These are phyloP conservation scores for Cystobasidium pallidum DNA, from an alignment of 1,284 basidiomycete genomes.

Conservation along the genomic window DNA sequence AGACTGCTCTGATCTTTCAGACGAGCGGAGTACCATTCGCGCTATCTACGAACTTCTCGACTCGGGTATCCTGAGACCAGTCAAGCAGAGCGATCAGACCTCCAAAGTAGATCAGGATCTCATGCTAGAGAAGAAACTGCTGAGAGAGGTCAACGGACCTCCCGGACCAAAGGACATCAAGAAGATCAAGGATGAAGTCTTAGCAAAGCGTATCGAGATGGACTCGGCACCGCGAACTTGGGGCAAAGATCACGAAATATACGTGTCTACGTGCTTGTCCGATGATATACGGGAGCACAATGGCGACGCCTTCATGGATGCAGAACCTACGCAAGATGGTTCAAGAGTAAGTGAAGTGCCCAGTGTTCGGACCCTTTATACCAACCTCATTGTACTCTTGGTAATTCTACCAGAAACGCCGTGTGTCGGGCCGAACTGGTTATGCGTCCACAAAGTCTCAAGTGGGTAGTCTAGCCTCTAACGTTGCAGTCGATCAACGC, in stretches of 20 bases:
- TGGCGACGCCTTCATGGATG: slow-evolving; percentile 12
- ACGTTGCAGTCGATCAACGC: not conserved
- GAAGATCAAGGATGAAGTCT: slow-evolving; percentile 15
- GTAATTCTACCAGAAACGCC: slow-evolving; percentile 17
- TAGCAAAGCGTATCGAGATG: not conserved
- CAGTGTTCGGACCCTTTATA: not conserved
- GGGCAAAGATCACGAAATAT: slow-evolving; percentile 25
- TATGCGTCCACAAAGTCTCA: slow-evolving; percentile 6
- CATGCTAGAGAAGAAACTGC: slow-evolving; percentile 5
- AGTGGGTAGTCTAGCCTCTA: not conserved
- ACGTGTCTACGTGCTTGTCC: slow-evolving; percentile 19
- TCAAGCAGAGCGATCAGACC: slow-evolving; percentile 19
- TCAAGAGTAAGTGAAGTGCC: not conserved
- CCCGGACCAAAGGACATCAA: slow-evolving; percentile 36
- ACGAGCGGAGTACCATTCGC: slow-evolving; percentile 18
- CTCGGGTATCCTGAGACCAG: slow-evolving; percentile 34
- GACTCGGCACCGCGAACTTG: slow-evolving; percentile 4
- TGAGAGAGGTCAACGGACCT: slow-evolving; percentile 17
- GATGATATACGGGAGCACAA: not conserved
- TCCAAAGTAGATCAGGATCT: slow-evolving; percentile 40
- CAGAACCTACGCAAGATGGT: not conserved
- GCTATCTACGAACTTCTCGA: slow-evolving; percentile 43
- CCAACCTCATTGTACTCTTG: not conserved
- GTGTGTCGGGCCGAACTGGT: not conserved
- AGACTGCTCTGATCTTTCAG: slow-evolving; percentile 21